These are phyloP conservation scores for Xerocomus cyaneibrunnescens DNA, from an alignment of 1,284 basidiomycete genomes.

Conservation along the genomic window DNA sequence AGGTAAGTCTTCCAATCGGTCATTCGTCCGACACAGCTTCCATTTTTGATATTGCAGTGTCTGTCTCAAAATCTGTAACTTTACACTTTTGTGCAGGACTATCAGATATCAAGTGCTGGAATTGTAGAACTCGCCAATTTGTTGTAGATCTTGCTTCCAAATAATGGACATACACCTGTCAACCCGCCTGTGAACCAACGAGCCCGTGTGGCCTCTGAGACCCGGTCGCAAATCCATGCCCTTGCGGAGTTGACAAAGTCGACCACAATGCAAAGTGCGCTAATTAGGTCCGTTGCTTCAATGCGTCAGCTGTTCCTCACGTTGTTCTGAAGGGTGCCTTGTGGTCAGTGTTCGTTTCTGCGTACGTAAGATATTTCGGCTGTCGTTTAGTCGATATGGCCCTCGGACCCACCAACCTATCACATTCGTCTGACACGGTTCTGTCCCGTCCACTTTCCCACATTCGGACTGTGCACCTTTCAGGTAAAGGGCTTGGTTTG, in stretches of 20 bases:
- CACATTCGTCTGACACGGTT: conserved; percentile 33
- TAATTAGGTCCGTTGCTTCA: conserved; percentile 33
- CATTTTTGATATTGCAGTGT: conserved; percentile 17
- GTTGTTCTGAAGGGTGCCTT: conserved; percentile 34
- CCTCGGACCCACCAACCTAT: conserved; percentile 40
- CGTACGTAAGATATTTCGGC: conserved; percentile 38
- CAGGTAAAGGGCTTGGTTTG: conserved; percentile 38
- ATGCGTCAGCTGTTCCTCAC: conserved; percentile 31
- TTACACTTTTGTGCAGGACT: conserved; percentile 17
- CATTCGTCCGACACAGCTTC: conserved; percentile 13
- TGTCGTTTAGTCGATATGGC: conserved; percentile 40
- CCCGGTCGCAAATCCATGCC: conserved; percentile 29
- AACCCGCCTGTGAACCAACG: conserved; percentile 13
- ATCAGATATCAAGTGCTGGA: conserved; percentile 22
- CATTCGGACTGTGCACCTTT: conserved; percentile 33
- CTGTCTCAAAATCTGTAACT: conserved; percentile 22
- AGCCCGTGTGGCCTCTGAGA: conserved; percentile 28
- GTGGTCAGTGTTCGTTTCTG: conserved; percentile 29
- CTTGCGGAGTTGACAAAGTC: conserved; percentile 34
- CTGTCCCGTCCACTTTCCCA: conserved; percentile 34
- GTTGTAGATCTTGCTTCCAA: conserved; percentile 27
- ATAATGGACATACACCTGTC: conserved; percentile 31
- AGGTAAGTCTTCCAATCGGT: conserved; percentile 28
- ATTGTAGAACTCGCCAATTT: conserved; percentile 27
- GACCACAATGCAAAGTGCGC: conserved; percentile 36